Evolutionary conservation across 345 rosid species (phyloP).

Genomic region (Litchi chinensis): DNA sequence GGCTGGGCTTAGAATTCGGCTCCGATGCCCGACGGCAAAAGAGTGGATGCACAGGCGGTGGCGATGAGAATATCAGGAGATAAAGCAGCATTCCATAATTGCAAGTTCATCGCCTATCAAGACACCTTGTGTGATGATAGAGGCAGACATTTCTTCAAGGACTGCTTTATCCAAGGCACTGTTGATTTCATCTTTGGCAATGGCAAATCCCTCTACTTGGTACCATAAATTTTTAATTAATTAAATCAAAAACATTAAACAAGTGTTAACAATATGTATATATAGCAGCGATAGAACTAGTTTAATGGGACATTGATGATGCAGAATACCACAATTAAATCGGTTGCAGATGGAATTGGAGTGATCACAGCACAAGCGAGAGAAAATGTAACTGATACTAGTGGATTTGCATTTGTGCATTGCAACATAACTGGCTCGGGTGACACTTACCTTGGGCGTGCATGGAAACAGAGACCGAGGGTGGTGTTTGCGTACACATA

Average conservation of each 20-base stretch:
- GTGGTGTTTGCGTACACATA: constrained; percentile 35
- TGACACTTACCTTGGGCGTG: constrained; percentile 35
- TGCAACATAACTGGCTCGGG: constrained; percentile 31
- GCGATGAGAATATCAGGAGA: constrained; percentile 53
- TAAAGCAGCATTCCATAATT: constrained; percentile 46
- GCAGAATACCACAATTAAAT: constrained; percentile 41
- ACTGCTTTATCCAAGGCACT: constrained; percentile 48
- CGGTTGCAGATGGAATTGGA: constrained; percentile 40
- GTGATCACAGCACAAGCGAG: constrained; percentile 54
- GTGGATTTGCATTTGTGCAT: constrained; percentile 47
- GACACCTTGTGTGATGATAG: constrained; percentile 56
- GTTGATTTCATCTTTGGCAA: constrained; percentile 56
- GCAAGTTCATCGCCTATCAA: constrained; percentile 47
- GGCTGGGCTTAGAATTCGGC: constrained; percentile 36
- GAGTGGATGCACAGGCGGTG: constrained; percentile 47
- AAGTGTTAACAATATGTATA: too few relatives aligned
- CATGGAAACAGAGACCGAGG: constrained; percentile 34
- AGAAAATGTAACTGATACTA: constrained; percentile 19
- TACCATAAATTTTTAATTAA: neutral
- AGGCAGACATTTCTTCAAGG: constrained; percentile 48
- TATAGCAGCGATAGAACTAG: too few relatives aligned
- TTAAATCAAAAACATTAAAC: too few relatives aligned
- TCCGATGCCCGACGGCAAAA: constrained; percentile 46
- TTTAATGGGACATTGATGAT: neutral
- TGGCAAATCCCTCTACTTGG: constrained; percentile 54